These are phyloP conservation scores for Darksidea phi DNA, from an alignment of 495 filamentous ascomycete genomes.

Conservation along the genomic window DNA sequence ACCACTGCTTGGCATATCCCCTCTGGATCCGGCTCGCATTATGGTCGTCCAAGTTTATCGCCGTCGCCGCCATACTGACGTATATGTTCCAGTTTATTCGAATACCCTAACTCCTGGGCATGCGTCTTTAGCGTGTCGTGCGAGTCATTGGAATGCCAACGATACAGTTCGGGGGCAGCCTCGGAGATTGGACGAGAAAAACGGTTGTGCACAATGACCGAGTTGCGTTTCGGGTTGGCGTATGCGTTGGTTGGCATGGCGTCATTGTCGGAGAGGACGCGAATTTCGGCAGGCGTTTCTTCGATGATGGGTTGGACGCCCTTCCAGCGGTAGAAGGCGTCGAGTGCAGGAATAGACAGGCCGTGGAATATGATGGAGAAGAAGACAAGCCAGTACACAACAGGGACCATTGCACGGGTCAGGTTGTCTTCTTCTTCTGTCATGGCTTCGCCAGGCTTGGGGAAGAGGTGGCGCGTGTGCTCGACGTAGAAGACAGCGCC, in stretches of 20 bases:
- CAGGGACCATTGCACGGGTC: slow-evolving; percentile 51
- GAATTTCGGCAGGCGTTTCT: slow-evolving; percentile 51
- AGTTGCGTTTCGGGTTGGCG: slow-evolving; percentile 37
- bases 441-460: slow-evolving; percentile 47
- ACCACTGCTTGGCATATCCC: too few species aligned
- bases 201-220: slow-evolving; percentile 56
- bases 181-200: slow-evolving; percentile 49
- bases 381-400: slow-evolving; percentile 60
- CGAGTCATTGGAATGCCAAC: neutral
- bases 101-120: too few species aligned
- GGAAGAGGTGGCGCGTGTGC: slow-evolving; percentile 57
- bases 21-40: too few species aligned
- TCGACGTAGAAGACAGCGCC: slow-evolving; percentile 40
- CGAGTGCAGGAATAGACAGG: slow-evolving; percentile 55
- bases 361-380: slow-evolving; percentile 60
- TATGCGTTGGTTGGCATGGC: slow-evolving; percentile 54
- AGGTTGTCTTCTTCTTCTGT: slow-evolving; percentile 52
- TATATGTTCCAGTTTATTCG: too few species aligned
- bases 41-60: too few species aligned
- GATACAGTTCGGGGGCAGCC: slow-evolving; percentile 2
- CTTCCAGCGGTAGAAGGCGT: slow-evolving; percentile 48
- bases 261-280: slow-evolving; percentile 51
- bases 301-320: slow-evolving; percentile 52
- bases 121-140: too few species aligned
- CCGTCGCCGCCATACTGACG: too few species aligned